Evolutionary conservation across 208 protist species (phyloP).

Genomic region (Leishmania amazonensis): DNA sequence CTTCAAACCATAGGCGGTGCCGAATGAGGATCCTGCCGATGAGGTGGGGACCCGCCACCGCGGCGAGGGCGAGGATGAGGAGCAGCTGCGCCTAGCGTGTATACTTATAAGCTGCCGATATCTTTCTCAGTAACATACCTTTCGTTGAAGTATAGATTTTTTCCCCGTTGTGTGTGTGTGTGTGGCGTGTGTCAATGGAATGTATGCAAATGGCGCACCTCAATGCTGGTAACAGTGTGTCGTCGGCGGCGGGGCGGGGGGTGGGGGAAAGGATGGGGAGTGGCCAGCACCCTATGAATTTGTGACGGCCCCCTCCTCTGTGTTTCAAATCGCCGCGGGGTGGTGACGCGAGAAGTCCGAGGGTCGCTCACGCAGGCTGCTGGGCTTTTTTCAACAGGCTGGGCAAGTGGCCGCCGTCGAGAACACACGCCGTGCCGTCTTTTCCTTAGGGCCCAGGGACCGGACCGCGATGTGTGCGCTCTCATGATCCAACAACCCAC

Average conservation of each 20-base stretch:
- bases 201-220: background rate
- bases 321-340: background rate
- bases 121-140: too few relatives aligned
- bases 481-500: background rate
- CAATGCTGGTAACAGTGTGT: background rate
- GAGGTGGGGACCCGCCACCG: background rate
- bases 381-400: background rate
- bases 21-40: background rate
- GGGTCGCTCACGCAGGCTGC: background rate
- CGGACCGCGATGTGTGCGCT: background rate
- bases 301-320: background rate
- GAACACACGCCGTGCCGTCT: background rate
- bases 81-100: too few relatives aligned
- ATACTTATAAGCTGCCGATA: too few relatives aligned
- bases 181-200: background rate
- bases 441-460: background rate
- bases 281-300: background rate
- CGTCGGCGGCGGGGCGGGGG: background rate
- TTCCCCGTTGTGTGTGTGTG: background rate
- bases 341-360: background rate
- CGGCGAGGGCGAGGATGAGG: too few relatives aligned
- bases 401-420: background rate
- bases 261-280: background rate
- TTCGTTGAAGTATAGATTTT: too few relatives aligned
- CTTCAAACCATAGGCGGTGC: background rate